phyloP scores from a whole-genome alignment of 2,329 filamentous ascomycete genomes.

The Colletotrichum lini region DNA sequence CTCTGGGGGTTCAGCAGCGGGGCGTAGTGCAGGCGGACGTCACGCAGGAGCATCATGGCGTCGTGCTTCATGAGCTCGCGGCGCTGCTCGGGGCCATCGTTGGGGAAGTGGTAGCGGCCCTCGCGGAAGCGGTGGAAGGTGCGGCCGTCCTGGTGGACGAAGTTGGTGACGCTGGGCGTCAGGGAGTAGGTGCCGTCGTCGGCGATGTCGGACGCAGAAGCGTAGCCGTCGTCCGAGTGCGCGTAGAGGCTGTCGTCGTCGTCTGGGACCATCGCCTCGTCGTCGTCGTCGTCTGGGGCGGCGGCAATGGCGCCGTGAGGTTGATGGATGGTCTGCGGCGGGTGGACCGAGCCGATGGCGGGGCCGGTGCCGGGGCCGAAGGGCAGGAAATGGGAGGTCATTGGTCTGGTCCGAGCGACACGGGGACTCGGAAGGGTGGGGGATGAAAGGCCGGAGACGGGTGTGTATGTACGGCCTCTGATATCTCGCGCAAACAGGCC shows the following conservation, averaged over 20 bases:
- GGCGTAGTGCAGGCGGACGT: slow-evolving; percentile 57
- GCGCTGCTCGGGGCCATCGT: slow-evolving; percentile 59
- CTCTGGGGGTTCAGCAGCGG: slow-evolving; percentile 56
- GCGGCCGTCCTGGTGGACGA: slow-evolving; percentile 58
- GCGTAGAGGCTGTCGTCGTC: slow-evolving; percentile 6
- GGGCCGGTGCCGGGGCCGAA: background rate
- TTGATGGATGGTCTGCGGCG: background rate
- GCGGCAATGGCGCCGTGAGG: background rate
- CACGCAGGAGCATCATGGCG: slow-evolving; percentile 55
- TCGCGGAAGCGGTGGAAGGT: slow-evolving; percentile 59
- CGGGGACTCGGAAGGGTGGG: background rate
- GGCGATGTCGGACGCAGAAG: slow-evolving; percentile 45
- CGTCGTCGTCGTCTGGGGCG: background rate
- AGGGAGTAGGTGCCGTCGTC: slow-evolving; percentile 46
- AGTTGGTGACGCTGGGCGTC: slow-evolving; percentile 55
- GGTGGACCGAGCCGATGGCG: background rate
- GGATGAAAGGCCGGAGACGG: no score
- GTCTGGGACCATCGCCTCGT: no score
- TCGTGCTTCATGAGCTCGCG: slow-evolving; percentile 57
- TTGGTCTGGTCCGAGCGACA: background rate
- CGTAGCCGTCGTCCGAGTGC: slow-evolving; percentile 36
- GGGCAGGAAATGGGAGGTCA: background rate
- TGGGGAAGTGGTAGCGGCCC: slow-evolving; percentile 61
- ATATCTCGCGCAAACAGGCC: background rate
- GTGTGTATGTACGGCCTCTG: background rate